Evolutionary conservation across 148 eudicot genomes (phyloP), one percentile per base, ranked within the genome.

Genomic region (Bassia scoparia): DNA sequence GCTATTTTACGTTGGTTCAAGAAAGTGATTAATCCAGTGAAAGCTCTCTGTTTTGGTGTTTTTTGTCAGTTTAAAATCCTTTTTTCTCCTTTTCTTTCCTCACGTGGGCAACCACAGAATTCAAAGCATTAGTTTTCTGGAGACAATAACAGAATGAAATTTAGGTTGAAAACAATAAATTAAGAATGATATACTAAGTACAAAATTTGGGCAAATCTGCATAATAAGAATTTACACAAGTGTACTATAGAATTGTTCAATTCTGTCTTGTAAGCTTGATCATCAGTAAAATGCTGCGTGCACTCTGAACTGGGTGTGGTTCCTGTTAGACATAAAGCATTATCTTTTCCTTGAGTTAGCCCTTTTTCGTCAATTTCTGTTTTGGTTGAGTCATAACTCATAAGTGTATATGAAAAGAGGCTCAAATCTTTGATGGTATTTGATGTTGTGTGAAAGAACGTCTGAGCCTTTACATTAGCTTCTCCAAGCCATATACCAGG

Each of bases 401-500:
- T n/a, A n/a, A n/a, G n/a, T n/a, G 41, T 23, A 44, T 35, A 58
- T 46, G 76, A 54, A 67, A 30, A 53, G 53, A 15, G 61, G 24
- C 75, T 65, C 68, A 53, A 27, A 61, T 27, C 27, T 67, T 20
- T 29, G 60, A 12, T 34, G 23, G 74, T 55, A 10, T 4, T 24
- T 62, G 26, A 60, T 68, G 70, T 60, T 27, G 71, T 73, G 0
- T 37, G 26, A 24, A 78, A 29, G 38, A 65, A 50, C 59, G 15
- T 65, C 44, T 60, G 76, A 56, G 67, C 77, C 70, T 70, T 78
- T 85, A 93, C 81, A 93, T 44, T 66, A 93, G 75, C 82, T 93
- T 93, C 86, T 93, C 98, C 89, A 93, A 78, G 58, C 98, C 97
- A 74, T 90, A 89, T 74, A 93, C 95, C 75, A 90, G 87, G 78